These are phyloP conservation scores for Symbiotaphrina buchneri DNA, from an alignment of 495 filamentous ascomycete genomes.

Conservation along the genomic window DNA sequence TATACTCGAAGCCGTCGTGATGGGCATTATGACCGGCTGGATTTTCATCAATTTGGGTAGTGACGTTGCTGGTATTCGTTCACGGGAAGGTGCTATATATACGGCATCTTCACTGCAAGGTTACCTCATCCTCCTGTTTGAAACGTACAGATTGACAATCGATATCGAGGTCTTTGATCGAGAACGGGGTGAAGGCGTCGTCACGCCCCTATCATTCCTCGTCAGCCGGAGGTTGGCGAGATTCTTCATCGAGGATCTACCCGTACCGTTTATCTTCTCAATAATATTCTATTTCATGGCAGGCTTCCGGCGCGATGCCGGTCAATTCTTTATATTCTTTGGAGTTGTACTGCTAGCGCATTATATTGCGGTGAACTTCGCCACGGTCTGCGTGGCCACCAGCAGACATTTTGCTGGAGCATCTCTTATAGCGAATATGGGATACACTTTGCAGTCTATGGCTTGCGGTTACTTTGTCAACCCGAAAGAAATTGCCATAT, in stretches of 20 bases:
- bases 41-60: constrained; percentile 39
- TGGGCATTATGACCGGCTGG: constrained; percentile 47
- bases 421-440: constrained; percentile 40
- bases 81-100: constrained; percentile 44
- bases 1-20: constrained; percentile 35
- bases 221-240: constrained; percentile 41
- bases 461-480: constrained; percentile 55
- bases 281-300: constrained; percentile 57
- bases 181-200: constrained; percentile 46
- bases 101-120: constrained; percentile 42
- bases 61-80: constrained; percentile 37
- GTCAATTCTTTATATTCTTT: constrained; percentile 48
- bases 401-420: constrained; percentile 38
- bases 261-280: constrained; percentile 41
- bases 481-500: constrained; percentile 44
- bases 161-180: constrained; percentile 56
- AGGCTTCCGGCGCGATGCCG: constrained; percentile 34
- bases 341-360: constrained; percentile 36
- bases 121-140: constrained; percentile 50
- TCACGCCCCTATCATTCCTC: constrained; percentile 40
- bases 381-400: constrained; percentile 25
- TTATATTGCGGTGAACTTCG: constrained; percentile 19
- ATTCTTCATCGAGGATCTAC: constrained; percentile 40
- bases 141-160: constrained; percentile 43
- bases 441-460: constrained; percentile 45